Evolutionary conservation across 2,329 filamentous ascomycete species (phyloP), one percentile per base, ranked within the genome.

Genomic region (Alternaria sp.): DNA sequence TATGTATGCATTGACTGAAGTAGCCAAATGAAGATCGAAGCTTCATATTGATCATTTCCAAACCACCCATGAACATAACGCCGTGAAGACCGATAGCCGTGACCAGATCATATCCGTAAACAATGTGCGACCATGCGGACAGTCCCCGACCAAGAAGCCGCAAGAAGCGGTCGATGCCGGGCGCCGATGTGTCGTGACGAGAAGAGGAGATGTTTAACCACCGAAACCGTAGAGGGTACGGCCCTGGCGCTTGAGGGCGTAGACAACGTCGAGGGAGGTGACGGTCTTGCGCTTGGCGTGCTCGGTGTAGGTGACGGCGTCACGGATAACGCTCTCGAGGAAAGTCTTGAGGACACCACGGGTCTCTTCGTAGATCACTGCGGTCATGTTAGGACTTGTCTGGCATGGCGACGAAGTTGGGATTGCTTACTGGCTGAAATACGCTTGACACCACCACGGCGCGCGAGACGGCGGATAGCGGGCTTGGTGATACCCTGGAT

Each of bases 201-300:
- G 55, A 63, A 63, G 60, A 71, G 45, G 49, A 69, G 61, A 62
- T 57, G 78, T 77, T 89, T 92, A 95, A 88, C 92, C 92, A 87
- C 92, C 92, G 88, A 94, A 94, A 86, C 92, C 92, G 87, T 94
- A 95, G 71, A 94, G 90, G 80, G 92, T 82, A 68, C 91, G 86
- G 78, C 88, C 88, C 82, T 90, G 88, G 78, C 88, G 84, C 85
- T 90, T 88, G 70, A 88, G 82, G 61, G 86, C 86, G 75, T 89
- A 88, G 80, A 89, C 87, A 41, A 89, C 87, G 73, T 89, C 87
- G 68, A 89, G 86, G 5, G 87, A 88, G 53, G 87, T 92, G 81
- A 92, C 90, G 14, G 90, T 92, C 89, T 92, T 92, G 83, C 90
- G 89, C 88, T 92, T 92, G 84, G 90, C 90, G 84, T 92, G 90